A percentile compares a stretch with the other conserved stretches of the same genome.
Conservation (phyloP, 2,329 filamentous ascomycete species). For the Fusarium multiceps region DNA sequence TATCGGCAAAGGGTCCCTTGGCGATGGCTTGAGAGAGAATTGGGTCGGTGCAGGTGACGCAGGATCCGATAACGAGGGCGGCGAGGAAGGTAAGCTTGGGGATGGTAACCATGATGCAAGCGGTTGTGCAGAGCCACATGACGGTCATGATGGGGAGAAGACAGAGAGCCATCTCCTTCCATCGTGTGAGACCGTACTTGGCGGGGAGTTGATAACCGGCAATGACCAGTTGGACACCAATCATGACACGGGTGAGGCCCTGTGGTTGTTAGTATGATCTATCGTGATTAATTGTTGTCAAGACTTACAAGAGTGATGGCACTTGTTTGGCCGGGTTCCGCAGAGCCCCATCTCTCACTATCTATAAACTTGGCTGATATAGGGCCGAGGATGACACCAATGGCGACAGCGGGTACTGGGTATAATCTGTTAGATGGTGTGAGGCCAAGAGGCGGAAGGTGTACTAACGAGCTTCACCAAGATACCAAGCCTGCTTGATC, state of each 20-base stretch:
- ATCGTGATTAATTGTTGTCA: fast-evolving
- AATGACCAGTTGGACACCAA: slow-evolving; percentile 71
- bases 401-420: slow-evolving; percentile 64
- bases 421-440: not conserved
- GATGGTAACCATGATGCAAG: slow-evolving; percentile 65
- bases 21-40: slow-evolving; percentile 42
- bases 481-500: slow-evolving; percentile 64
- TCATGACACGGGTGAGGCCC: slow-evolving; percentile 67
- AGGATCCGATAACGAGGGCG: slow-evolving; percentile 68
- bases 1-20: slow-evolving; percentile 60
- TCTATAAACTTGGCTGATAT: slow-evolving; percentile 65
- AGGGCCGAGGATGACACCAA: slow-evolving; percentile 66
- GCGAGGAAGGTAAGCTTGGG: slow-evolving; percentile 66
- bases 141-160: slow-evolving; percentile 70
- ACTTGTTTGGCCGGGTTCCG: slow-evolving; percentile 46
- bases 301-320: slow-evolving; percentile 54
- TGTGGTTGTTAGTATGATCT: fast-evolving
- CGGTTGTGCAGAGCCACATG: slow-evolving; percentile 69
- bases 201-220: slow-evolving; percentile 71
- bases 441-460: slow-evolving; percentile 44
- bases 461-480: slow-evolving; percentile 63
- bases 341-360: slow-evolving; percentile 46
- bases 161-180: slow-evolving; percentile 65
- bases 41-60: slow-evolving; percentile 67
- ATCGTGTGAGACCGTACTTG: slow-evolving; percentile 61